phyloP scores from a whole-genome alignment of 2,329 filamentous ascomycete genomes.

The Nemania sp. region DNA sequence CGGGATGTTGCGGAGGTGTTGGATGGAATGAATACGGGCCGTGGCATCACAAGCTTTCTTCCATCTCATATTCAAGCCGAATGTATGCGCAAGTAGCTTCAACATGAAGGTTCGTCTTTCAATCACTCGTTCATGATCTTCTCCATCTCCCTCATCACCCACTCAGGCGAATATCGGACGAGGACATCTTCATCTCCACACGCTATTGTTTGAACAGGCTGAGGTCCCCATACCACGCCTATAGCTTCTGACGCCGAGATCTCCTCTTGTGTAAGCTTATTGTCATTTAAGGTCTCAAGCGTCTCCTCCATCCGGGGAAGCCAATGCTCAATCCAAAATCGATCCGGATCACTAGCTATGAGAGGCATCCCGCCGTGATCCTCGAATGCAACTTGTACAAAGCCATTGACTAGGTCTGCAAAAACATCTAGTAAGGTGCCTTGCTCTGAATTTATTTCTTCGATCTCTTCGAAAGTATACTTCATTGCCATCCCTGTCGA shows the following conservation, averaged over 20 bases:
- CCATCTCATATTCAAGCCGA: no score
- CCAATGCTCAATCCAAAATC: conserved; percentile 13
- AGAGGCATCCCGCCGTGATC: conserved; percentile 8
- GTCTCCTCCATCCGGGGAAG: conserved; percentile 8
- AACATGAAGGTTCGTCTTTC: no score
- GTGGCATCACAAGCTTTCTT: no score
- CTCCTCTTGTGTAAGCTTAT: conserved; percentile 8
- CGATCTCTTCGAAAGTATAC: background rate
- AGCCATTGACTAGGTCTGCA: background rate
- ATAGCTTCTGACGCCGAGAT: conserved; percentile 4
- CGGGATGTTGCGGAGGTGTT: no score
- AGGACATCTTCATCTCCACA: background rate
- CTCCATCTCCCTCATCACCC: background rate
- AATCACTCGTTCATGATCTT: conserved; percentile 12
- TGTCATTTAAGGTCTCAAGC: background rate
- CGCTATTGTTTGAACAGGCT: background rate
- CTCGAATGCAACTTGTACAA: conserved; percentile 5
- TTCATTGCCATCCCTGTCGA: background rate
- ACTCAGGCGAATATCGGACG: background rate
- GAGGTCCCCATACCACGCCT: conserved; percentile 11
- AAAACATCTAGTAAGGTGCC: background rate
- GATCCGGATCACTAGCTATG: conserved; percentile 4
- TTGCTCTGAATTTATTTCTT: conserved; percentile 10
- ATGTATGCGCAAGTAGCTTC: no score
- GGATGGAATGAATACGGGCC: no score